These are phyloP conservation scores for Rhizodiscina lignyota DNA, from an alignment of 495 filamentous ascomycete species.

Conservation along the genomic window DNA sequence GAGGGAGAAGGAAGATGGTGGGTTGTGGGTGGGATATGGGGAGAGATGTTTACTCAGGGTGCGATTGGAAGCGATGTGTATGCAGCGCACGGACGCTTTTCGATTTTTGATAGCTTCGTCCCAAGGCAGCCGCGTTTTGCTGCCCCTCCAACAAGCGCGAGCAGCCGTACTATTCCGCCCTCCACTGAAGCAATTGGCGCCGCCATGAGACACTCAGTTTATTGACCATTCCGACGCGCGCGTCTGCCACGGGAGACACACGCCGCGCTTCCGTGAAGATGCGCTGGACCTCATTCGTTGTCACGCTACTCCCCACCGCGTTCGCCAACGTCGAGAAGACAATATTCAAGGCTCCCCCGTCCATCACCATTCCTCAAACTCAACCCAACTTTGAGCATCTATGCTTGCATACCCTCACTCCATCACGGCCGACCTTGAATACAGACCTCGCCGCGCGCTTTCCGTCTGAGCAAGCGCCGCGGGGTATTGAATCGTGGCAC, in stretches of 20 bases:
- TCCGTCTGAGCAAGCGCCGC: conserved; percentile 32
- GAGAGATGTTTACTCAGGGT: neutral
- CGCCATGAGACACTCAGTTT: neutral
- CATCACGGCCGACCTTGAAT: conserved; percentile 34
- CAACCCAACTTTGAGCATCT: conserved; percentile 47
- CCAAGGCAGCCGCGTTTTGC: neutral
- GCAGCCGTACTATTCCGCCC: too few relatives aligned
- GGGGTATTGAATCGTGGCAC: conserved; percentile 62
- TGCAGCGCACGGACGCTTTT: neutral
- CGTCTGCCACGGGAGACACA: too few relatives aligned
- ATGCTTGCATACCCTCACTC: conserved; percentile 45
- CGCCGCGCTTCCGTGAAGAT: conserved; percentile 9
- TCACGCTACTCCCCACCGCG: conserved; percentile 18
- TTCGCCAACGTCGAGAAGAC: conserved; percentile 75
- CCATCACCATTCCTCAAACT: conserved; percentile 31
- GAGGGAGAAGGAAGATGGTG: conserved; percentile 1
- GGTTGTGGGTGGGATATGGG: neutral
- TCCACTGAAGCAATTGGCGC: neutral
- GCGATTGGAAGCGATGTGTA: neutral
- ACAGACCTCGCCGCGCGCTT: conserved; percentile 49
- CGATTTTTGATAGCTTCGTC: neutral
- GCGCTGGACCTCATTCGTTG: conserved; percentile 11
- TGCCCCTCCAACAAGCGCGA: neutral
- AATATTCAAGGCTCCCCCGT: conserved; percentile 63
- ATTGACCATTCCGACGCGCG: too few relatives aligned